A percentile compares a stretch with the other conserved stretches of the same genome.
These are phyloP conservation scores for Hypoxylon intermedium DNA, from an alignment of 495 filamentous ascomycete genomes.

Conservation along the genomic window DNA sequence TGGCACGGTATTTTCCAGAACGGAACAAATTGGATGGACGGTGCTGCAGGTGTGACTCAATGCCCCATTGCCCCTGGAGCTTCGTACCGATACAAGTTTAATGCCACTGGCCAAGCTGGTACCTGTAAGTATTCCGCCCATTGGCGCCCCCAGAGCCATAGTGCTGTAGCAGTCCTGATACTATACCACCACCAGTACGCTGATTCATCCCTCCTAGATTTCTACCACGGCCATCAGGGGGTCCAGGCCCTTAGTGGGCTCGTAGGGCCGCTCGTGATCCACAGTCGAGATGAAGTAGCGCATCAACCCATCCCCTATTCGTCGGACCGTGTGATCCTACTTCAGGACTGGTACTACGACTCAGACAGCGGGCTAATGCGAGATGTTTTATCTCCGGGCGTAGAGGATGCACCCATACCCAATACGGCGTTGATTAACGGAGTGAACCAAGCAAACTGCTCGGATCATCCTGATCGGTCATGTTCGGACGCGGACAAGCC, in stretches of 20 bases:
- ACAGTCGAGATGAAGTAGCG: constrained; percentile 53
- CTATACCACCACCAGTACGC: constrained; percentile 28
- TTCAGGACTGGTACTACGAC: constrained; percentile 67
- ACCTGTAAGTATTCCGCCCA: constrained; percentile 44
- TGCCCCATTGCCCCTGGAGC: constrained; percentile 68
- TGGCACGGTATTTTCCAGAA: constrained; percentile 74
- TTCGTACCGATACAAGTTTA: constrained; percentile 56
- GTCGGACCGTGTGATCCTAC: constrained; percentile 61
- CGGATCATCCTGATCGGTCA: constrained; percentile 48
- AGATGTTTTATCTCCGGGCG: constrained; percentile 58
- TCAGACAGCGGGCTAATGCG: constrained; percentile 55
- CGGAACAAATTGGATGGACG: constrained; percentile 68
- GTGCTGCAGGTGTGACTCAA: constrained; percentile 66
- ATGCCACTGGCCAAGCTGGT: constrained; percentile 51
- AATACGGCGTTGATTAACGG: constrained; percentile 73
- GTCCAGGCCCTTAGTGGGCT: constrained; percentile 59
- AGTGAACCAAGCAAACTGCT: constrained; percentile 56
- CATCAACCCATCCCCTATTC: constrained; percentile 51
- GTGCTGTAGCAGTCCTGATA: background rate
- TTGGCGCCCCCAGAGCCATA: constrained; percentile 30
- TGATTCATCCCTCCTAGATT: constrained; percentile 42
- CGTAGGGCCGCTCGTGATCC: constrained; percentile 63
- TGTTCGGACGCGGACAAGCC: constrained; percentile 55
- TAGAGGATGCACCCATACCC: constrained; percentile 65
- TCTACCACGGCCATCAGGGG: constrained; percentile 52